A percentile compares a stretch with the other conserved stretches of the same genome.
Conservation (phyloP, 257 asterid genomes). For the Thymus quinquecostatus region DNA sequence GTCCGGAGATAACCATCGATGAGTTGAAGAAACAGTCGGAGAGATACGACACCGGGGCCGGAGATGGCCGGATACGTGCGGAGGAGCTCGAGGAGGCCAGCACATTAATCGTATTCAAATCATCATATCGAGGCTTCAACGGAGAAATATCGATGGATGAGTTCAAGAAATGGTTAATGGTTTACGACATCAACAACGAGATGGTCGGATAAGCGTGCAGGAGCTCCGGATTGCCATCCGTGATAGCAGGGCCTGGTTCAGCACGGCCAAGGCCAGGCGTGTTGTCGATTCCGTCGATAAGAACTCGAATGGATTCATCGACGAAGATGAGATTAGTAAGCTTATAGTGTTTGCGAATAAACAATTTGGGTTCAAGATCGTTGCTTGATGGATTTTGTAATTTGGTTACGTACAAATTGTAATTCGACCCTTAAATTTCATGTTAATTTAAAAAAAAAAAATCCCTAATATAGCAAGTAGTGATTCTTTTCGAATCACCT, state of each 20-base stretch:
- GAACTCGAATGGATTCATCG: constrained; percentile 40
- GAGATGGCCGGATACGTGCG: too few species aligned
- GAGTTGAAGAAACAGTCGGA: too few species aligned
- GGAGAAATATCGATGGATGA: constrained; percentile 31
- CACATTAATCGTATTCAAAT: too few species aligned
- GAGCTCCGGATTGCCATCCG: constrained; percentile 45
- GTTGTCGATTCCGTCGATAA: constrained; percentile 35
- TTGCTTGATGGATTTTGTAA: background rate
- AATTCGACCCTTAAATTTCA: too few species aligned
- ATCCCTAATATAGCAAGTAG: too few species aligned
- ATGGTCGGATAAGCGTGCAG: constrained; percentile 36
- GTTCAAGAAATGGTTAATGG: constrained; percentile 53
- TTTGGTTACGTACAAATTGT: background rate
- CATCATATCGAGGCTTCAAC: too few species aligned
- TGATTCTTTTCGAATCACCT: too few species aligned
- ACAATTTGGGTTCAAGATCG: constrained; percentile 7
- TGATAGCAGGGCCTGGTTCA: constrained; percentile 38
- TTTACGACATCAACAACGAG: constrained; percentile 32
- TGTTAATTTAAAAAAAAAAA: too few species aligned
- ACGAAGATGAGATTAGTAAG: constrained; percentile 16
- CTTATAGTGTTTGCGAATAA: constrained; percentile 4
- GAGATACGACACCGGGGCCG: too few species aligned
- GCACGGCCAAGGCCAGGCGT: constrained; percentile 27
- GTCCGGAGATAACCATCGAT: too few species aligned
- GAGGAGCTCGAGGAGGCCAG: too few species aligned